Conservation (phyloP, 768 basidiomycete species). For the Mycena floridula region DNA sequence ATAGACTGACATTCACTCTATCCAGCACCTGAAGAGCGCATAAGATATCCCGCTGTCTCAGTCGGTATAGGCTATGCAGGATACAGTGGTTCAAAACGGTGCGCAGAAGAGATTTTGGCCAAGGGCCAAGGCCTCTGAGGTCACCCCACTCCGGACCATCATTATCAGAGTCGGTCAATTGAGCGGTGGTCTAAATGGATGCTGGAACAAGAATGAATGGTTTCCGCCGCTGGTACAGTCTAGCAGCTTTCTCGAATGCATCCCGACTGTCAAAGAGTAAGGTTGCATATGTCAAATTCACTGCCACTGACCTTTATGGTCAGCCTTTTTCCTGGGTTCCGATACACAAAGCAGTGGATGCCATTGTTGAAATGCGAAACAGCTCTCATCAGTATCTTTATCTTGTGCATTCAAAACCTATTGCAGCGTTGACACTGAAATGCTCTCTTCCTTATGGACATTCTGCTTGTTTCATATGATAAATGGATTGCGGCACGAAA, state of each 20-base stretch:
- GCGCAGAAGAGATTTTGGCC: conserved; percentile 26
- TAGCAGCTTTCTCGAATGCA: conserved; percentile 19
- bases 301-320: too few relatives aligned
- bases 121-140: not conserved
- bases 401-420: too few relatives aligned
- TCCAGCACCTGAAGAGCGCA: not conserved
- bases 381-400: too few relatives aligned
- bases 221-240: conserved; percentile 35
- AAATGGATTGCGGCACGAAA: too few relatives aligned
- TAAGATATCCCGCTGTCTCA: conserved; percentile 5
- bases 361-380: too few relatives aligned
- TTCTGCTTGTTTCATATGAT: too few relatives aligned
- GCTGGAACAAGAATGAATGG: conserved; percentile 42
- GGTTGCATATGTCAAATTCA: too few relatives aligned
- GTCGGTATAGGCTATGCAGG: conserved; percentile 27
- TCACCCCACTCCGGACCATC: conserved; percentile 24
- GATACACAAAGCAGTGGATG: too few relatives aligned
- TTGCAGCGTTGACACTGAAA: too few relatives aligned
- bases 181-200: conserved; percentile 32
- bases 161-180: conserved; percentile 41
- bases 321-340: too few relatives aligned
- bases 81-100: conserved; percentile 42
- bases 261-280: conserved; percentile 27
- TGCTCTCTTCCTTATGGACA: too few relatives aligned
- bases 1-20: not conserved